Conservation (phyloP, 2,329 filamentous ascomycete species). For the Helotiales sp. region DNA sequence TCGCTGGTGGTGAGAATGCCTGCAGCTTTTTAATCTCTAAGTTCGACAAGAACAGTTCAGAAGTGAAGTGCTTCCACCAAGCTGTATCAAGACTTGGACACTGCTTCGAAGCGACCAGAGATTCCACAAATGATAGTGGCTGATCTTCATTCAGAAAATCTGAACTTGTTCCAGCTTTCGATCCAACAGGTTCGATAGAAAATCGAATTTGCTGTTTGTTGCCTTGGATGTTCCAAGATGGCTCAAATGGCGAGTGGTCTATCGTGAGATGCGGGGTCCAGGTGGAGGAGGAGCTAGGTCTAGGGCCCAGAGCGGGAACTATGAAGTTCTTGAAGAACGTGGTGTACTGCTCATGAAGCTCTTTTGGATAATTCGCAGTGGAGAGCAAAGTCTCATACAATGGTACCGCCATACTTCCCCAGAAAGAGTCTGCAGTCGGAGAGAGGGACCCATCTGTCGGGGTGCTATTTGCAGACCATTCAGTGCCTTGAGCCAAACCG, state of each 20-base stretch:
- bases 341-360: neutral
- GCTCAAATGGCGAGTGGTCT: constrained; percentile 9
- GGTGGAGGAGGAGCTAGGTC: neutral
- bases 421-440: neutral
- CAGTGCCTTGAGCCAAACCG: neutral
- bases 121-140: neutral
- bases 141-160: neutral
- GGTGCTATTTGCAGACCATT: neutral
- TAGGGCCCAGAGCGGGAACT: neutral
- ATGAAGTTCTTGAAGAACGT: neutral
- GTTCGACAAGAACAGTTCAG: neutral
- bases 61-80: constrained; percentile 12
- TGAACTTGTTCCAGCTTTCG: neutral
- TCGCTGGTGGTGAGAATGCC: neutral
- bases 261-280: constrained; percentile 16
- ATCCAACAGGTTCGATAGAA: constrained; percentile 8
- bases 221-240: constrained; percentile 5
- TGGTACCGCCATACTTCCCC: neutral
- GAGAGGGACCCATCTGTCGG: neutral
- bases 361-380: neutral
- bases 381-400: neutral
- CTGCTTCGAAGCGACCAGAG: neutral
- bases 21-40: neutral
- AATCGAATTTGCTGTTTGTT: constrained; percentile 9
- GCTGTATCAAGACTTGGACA: constrained; percentile 6